Conservation (phyloP, 2,329 filamentous ascomycete species). For the Diplocarpon mali region DNA sequence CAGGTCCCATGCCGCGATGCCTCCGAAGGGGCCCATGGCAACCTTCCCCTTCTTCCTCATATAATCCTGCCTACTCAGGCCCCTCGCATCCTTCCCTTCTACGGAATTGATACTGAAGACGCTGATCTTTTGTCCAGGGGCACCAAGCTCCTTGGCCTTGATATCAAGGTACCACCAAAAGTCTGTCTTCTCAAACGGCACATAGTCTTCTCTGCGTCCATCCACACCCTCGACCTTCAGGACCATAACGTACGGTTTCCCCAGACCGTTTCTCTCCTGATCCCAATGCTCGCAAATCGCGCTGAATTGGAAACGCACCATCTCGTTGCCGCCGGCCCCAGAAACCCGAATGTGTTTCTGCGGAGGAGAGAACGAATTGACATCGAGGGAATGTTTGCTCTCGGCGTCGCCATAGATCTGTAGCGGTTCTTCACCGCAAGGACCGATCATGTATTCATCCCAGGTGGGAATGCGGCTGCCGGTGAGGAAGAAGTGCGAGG, state of each 20-base stretch:
- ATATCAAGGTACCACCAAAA: conserved; percentile 78
- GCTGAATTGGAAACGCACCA: conserved; percentile 69
- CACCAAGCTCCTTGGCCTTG: conserved; percentile 50
- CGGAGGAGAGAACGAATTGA: conserved; percentile 50
- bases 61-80: conserved; percentile 22
- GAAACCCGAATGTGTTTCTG: conserved; percentile 40
- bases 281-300: conserved; percentile 78
- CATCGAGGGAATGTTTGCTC: conserved; percentile 39
- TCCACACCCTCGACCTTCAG: conserved; percentile 55
- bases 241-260: conserved; percentile 57
- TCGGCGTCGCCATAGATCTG: conserved; percentile 35
- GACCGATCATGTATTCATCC: conserved; percentile 71
- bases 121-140: conserved; percentile 55
- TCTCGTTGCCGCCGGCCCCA: conserved; percentile 43
- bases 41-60: conserved; percentile 22
- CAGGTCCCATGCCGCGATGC: conserved; percentile 26
- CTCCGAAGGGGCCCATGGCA: conserved; percentile 17
- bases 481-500: conserved; percentile 58
- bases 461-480: conserved; percentile 60
- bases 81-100: conserved; percentile 28
- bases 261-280: conserved; percentile 53
- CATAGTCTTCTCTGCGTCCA: conserved; percentile 53
- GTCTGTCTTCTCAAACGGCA: conserved; percentile 68
- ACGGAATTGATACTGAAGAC: conserved; percentile 47
- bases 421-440: conserved; percentile 37